Evolutionary conservation across 805 yeast species (phyloP), one percentile per base, ranked within the genome.

Genomic region (Candida pini): DNA sequence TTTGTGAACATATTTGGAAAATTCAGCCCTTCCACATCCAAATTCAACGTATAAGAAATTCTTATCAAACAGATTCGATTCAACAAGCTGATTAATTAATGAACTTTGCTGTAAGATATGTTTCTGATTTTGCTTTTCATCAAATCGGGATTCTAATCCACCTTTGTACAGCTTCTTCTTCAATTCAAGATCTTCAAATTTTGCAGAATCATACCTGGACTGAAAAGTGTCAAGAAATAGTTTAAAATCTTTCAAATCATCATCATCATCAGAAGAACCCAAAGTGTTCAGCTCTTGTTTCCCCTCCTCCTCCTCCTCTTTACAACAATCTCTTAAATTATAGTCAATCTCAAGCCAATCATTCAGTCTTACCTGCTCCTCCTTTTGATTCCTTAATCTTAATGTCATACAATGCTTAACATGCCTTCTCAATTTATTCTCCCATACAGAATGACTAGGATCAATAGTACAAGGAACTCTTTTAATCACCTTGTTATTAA

Each of bases 1-100:
- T 51, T 61, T 33, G 52, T 58, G 67, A 9, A 84, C 61, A 47
- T 76, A 82, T 38, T 95, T 59, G 1, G 88, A 71, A 17, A 88
- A 66, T 52, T 89, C 96, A 2, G 85, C 95, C 43, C 89, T 73
- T 0, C 97, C 97, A 55, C 95, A 84, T 1, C 97, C 97, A 64
- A 86, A 87, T 57, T 88, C 97, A 19, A 82, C 53, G 51, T 76
- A 74, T 33, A 66, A 59, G 24, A 47, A 35, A 3, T 45, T 38
- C 2, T 53, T 26, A 1, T 57, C 54, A 25, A 81, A 58, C 6
- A 80, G 50, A 0, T 52, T 52, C 12, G 56, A 43, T 4, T 58
- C 53, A 17, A 68, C 63, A 48, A 88, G 55, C 41, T 82, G 82
- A 2, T 84, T 87, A 12, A 84, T 81, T 38, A 88, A 54, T 2